Base-by-base conservation (phyloP, 345 rosid genomes). In the Eucalyptus victrix region DNA sequence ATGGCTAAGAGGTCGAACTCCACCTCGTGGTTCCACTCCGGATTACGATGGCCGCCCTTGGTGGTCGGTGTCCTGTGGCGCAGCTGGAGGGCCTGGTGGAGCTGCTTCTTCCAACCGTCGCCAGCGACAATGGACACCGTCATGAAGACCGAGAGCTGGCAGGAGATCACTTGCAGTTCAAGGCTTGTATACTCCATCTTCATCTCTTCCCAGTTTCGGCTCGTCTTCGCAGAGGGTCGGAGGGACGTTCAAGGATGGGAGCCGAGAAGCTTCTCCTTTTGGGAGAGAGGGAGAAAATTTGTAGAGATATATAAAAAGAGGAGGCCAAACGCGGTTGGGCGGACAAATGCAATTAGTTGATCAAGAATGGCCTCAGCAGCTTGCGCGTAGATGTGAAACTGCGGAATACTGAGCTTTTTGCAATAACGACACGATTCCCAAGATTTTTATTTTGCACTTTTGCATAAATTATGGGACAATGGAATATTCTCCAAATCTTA, bases 21-120 rank as follows among this genome's bases (percentile, higher is more conserved):
- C 90, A 94, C 34, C 21, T 50, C 8, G 65, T 94, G 92, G 86
- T 93, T 94, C 95, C 96, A 94, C 81, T 92, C 89, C 1, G 95
- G 95, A 86, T 92, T 88, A 40, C 87, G 51, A 12, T 91, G 91
- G 26, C 95, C 91, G n/a, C 53, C 89, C 86, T 88, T 89, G 87
- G 87, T 91, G 26, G 87, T 87, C 0, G 80, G 88, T 16, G 94
- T 91, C 81, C 90, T 91, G 44, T 94, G 92, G 32, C 49, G 91
- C 83, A 89, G 3, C 12, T 56, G 93, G 81, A 72, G 15, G 81
- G 45, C 14, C 81, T 1, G 81, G 45, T 37, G 28, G 21, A 10
- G 81, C 14, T 88, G 88, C 50, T 87, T 87, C 13, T 88, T 60
- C 28, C 87, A 56, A 58, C 87, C 80, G 86, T 86, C 91, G 1